Evolutionary conservation across 805 yeast genomes (phyloP), one percentile per base, ranked within the genome.

Genomic region (Tetrapisispora iriomotensis): DNA sequence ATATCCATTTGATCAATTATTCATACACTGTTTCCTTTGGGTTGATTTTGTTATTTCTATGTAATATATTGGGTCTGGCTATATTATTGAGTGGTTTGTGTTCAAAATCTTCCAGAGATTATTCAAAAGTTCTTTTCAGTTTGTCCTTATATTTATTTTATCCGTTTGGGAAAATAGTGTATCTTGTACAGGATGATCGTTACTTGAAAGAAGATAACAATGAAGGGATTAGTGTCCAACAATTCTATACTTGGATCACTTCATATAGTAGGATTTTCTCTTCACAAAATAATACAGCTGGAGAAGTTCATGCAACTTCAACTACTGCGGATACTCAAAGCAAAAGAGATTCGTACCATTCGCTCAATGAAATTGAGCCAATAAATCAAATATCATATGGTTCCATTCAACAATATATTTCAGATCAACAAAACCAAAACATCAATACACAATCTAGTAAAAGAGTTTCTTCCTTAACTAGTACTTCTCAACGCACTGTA

Each of bases 141-240:
- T 61, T 87, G 31, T 92, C 86, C 2, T 61, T 61, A n/a, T 92
- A 84, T 54, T 66, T 87, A 54, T 62, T 83, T 19, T 73, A 69
- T 60, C 98, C 98, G 4, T 92, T 90, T 66, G 97, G 97, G 3
- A 85, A 81, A 51, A 78, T 85, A 49, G 92, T 92, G 4, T 74
- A 85, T 41, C 67, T 90, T 45, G 72, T 71, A 43, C 77, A 77
- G 44, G 96, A 86, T 50, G 79, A 82, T 43, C 79, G 82, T 49
- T 92, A 90, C 57, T 62, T 84, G 33, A 71, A 73, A 31, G 97
- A 90, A 60, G 98, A 90, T 59, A 82, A 79, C 34, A 77, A 87
- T 49, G 94, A 84, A 52, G 97, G 97, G 15, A 73, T 90, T 25
- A 74, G 88, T 5, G 67, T 86, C 8, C 77, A 79, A 15, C 96